Percentiles rank a stretch among this genome's conserved stretches.
phyloP scores from a whole-genome alignment of 2,329 filamentous ascomycete genomes.

The Pseudocercospora fuligena region DNA sequence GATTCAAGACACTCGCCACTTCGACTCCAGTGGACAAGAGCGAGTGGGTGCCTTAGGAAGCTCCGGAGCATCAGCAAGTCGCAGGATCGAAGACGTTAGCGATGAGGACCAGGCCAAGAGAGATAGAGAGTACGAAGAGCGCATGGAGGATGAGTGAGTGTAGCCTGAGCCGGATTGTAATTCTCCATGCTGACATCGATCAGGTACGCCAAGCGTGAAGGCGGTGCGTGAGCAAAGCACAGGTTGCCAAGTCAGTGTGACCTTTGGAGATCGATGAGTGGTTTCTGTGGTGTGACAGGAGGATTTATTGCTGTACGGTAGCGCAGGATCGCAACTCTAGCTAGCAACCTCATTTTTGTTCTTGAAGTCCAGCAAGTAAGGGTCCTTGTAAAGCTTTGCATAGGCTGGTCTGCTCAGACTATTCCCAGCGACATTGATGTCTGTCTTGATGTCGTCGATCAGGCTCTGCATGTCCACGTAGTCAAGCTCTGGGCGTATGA shows the following conservation, averaged over 20 bases:
- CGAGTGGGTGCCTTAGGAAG: conserved; percentile 23
- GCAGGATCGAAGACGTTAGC: conserved; percentile 38
- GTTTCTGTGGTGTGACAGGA: neutral
- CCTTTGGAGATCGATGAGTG: neutral
- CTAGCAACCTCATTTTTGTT: conserved; percentile 39
- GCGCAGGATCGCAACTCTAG: conserved; percentile 21
- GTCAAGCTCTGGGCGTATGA: conserved; percentile 86
- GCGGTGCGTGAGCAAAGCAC: conserved; percentile 33
- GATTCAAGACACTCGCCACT: conserved; percentile 36
- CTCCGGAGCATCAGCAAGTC: conserved; percentile 2
- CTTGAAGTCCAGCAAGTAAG: conserved; percentile 45
- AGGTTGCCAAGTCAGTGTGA: neutral
- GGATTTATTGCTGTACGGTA: conserved; percentile 3
- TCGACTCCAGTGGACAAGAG: conserved; percentile 39
- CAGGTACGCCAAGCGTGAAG: conserved; percentile 40
- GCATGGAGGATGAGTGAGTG: conserved; percentile 38
- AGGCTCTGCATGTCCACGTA: conserved; percentile 83
- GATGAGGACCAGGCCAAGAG: conserved; percentile 32
- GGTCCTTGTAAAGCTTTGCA: conserved; percentile 54
- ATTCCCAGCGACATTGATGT: conserved; percentile 79
- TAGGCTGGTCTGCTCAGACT: conserved; percentile 73
- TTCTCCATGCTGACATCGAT: conserved; percentile 16
- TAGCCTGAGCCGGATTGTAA: neutral
- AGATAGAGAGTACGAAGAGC: conserved; percentile 36
- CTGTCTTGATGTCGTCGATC: conserved; percentile 84